Base-by-base conservation (phyloP, 2,329 filamentous ascomycete genomes). In the Fusarium sterilihyphosum region DNA sequence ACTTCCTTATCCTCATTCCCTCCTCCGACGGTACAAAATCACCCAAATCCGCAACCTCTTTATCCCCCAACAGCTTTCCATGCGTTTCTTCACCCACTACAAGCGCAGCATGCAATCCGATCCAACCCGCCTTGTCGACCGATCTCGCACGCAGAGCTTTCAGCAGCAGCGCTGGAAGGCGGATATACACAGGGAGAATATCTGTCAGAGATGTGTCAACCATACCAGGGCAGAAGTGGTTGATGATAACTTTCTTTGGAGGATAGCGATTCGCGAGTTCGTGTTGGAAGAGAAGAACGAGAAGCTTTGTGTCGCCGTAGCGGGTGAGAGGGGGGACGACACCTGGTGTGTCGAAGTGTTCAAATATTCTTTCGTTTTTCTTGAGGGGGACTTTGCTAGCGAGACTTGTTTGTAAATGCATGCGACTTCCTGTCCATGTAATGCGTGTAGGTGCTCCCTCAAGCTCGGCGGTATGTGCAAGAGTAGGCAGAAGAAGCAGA, bases 401-500 rank as follows among this genome's bases (percentile, higher is more conserved):
- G 3, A 75, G 37, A 2, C 66, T 68, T 14, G 70, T 66, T 13
- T 40, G 18, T 20, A 29, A 60, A 44, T 77, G 61, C 40, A 63
- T 49, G 2, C 76, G 64, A 12, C 77, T 79, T 8, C 74, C 73
- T 0, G 73, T 76, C 64, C 70, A 76, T 2, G 74, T 73, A 2
- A 79, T 53, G 1, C 75, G 70, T 2, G 71, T 66, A 0, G 65
- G 70, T 0, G 33, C 46, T 1, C 66, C 67, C 1, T 53, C 60
- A 2, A 58, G 33, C 6, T 46, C n/a, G 2, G 77, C 73, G 0
- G 76, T 77, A 3, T 67, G 49, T 11, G 78, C 76, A 3, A 80
- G 65, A 2, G 61, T n/a, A 0, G 77, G 77, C 1, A 78, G 54
- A 2, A 80, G 50, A 2, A 70, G 40, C 10, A 80, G 47, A 0